phyloP scores from a whole-genome alignment of 768 basidiomycete genomes.

The Hortiboletus flavorubellus region DNA sequence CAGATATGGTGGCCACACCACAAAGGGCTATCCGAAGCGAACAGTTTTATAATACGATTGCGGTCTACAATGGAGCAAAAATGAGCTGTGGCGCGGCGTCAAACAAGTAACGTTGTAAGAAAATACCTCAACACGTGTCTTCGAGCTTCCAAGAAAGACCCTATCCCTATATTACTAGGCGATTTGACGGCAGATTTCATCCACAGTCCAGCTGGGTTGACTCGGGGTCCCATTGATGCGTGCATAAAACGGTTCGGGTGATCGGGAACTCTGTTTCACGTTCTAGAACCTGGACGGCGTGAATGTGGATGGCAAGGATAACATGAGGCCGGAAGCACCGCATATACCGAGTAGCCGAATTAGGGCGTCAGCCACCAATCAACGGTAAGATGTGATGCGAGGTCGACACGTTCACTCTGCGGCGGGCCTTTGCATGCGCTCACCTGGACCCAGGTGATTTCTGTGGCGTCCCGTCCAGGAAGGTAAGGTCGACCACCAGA shows the following conservation, averaged over 20 bases:
- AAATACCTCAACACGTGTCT: constrained; percentile 6
- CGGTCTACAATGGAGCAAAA: neutral
- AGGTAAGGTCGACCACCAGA: constrained; percentile 11
- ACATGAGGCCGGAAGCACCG: constrained; percentile 30
- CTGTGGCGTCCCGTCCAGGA: constrained; percentile 9
- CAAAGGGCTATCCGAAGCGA: neutral
- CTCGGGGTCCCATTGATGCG: constrained; percentile 22
- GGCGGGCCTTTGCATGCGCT: constrained; percentile 11
- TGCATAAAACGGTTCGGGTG: constrained; percentile 15
- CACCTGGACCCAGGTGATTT: constrained; percentile 12
- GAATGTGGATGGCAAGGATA: constrained; percentile 26
- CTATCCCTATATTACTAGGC: neutral
- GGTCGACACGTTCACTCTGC: constrained; percentile 13
- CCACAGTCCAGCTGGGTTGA: neutral
- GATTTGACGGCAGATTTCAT: neutral
- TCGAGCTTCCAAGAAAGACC: neutral
- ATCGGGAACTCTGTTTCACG: constrained; percentile 19
- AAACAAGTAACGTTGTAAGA: neutral
- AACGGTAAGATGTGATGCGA: constrained; percentile 12
- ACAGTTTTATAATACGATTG: neutral
- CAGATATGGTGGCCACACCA: neutral
- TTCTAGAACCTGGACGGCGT: constrained; percentile 23
- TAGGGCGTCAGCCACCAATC: constrained; percentile 16
- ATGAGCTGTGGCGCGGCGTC: neutral
- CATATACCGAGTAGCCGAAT: constrained; percentile 15